A percentile compares a stretch with the other conserved stretches of the same genome.
Conservation (phyloP, 352 stramenopile genomes). For the Globisporangium spinosum region DNA sequence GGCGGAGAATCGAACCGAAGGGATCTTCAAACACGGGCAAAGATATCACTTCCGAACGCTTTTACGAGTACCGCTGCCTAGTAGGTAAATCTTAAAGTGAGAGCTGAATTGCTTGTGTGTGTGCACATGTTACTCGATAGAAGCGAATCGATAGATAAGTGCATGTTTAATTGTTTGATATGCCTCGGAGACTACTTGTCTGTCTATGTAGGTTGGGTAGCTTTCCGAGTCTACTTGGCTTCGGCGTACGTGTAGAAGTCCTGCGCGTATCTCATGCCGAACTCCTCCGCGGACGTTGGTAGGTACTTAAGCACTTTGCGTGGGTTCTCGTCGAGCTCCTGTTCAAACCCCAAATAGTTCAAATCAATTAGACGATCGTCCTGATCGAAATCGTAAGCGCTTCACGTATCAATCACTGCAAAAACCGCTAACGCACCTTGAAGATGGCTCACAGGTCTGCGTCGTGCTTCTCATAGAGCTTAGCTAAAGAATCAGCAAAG, state of each 20-base stretch:
- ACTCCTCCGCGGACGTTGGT: constrained; percentile 52
- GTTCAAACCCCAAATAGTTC: not conserved
- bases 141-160: not conserved
- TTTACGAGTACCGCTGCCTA: not conserved
- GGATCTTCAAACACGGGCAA: not conserved
- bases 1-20: not conserved
- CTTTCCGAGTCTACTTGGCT: constrained; percentile 42
- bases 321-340: constrained; percentile 74
- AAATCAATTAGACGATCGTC: not conserved
- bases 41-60: not conserved
- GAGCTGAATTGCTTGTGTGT: not conserved
- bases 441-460: constrained; percentile 68
- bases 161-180: not conserved
- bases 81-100: not conserved
- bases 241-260: constrained; percentile 83
- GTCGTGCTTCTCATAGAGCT: constrained; percentile 60
- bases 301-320: constrained; percentile 77
- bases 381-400: not conserved
- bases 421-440: constrained; percentile 25
- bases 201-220: not conserved
- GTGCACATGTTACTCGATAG: no score
- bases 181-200: not conserved
- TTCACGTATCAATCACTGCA: not conserved
- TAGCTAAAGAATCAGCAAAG: constrained; percentile 18
- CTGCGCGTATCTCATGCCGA: constrained; percentile 78